Evolutionary conservation across 345 rosid species (phyloP).

Genomic region (Salix udensis): DNA sequence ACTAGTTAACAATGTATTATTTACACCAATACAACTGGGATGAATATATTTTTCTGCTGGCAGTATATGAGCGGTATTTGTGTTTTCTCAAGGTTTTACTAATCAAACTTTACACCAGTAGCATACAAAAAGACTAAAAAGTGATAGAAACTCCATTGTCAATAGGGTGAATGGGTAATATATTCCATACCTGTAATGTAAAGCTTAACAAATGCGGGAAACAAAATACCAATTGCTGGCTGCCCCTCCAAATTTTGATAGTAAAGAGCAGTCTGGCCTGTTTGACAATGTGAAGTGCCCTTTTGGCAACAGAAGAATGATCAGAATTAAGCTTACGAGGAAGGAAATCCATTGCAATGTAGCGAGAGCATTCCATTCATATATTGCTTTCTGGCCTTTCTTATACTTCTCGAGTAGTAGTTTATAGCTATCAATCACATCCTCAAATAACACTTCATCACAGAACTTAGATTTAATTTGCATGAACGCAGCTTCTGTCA

Average conservation of each 20-base stretch:
- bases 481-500: constrained; percentile 31
- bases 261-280: neutral
- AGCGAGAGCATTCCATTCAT: constrained; percentile 52
- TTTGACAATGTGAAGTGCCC: neutral
- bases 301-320: neutral
- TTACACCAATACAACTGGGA: neutral
- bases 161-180: neutral
- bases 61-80: neutral
- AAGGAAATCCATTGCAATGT: constrained; percentile 24
- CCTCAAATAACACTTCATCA: constrained; percentile 33
- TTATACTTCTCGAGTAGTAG: constrained; percentile 40
- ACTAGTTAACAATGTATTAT: neutral
- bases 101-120: neutral
- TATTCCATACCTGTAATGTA: neutral
- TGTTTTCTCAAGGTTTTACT: neutral
- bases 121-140: neutral
- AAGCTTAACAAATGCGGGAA: neutral
- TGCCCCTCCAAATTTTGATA: neutral
- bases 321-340: neutral
- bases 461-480: constrained; percentile 42
- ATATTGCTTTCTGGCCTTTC: constrained; percentile 48
- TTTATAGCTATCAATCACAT: constrained; percentile 30
- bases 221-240: neutral
- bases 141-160: neutral
- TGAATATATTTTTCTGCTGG: neutral